Conservation (phyloP, 2,329 filamentous ascomycete genomes). For the Aureobasidium sp. region DNA sequence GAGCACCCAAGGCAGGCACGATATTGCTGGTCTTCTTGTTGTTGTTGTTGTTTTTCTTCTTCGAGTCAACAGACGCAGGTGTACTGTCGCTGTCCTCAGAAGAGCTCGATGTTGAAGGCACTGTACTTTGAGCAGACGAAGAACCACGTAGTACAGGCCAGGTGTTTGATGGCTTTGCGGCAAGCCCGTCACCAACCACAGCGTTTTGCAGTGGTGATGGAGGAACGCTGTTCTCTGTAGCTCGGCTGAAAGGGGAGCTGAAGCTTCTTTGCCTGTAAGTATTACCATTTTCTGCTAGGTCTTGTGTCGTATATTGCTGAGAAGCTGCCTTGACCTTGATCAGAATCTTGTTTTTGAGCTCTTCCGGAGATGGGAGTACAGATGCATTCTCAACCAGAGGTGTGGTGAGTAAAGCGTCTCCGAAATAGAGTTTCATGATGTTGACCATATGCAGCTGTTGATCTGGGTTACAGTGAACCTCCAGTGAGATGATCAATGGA, state of each 20-base stretch:
- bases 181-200: not conserved
- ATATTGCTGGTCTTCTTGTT: constrained; percentile 65
- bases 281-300: constrained; percentile 17
- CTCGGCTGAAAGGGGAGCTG: constrained; percentile 65
- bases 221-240: constrained; percentile 45
- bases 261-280: constrained; percentile 55
- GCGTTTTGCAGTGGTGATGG: constrained; percentile 23
- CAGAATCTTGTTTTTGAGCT: constrained; percentile 73
- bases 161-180: constrained; percentile 28
- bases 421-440: constrained; percentile 79
- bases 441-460: constrained; percentile 86
- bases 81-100: constrained; percentile 71
- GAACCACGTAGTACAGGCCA: constrained; percentile 46
- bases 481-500: constrained; percentile 87
- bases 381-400: constrained; percentile 61
- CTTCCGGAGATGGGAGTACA: constrained; percentile 73
- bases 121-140: constrained; percentile 48
- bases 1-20: constrained; percentile 67
- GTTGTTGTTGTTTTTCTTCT: constrained; percentile 43
- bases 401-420: constrained; percentile 66
- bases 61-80: constrained; percentile 47
- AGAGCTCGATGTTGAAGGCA: constrained; percentile 49
- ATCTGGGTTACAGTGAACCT: constrained; percentile 78
- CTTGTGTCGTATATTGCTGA: constrained; percentile 27
- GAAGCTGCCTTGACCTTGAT: constrained; percentile 89